phyloP scores from a whole-genome alignment of 192 early-diverging fungal species.

The Jimgerdemannia lactiflua region DNA sequence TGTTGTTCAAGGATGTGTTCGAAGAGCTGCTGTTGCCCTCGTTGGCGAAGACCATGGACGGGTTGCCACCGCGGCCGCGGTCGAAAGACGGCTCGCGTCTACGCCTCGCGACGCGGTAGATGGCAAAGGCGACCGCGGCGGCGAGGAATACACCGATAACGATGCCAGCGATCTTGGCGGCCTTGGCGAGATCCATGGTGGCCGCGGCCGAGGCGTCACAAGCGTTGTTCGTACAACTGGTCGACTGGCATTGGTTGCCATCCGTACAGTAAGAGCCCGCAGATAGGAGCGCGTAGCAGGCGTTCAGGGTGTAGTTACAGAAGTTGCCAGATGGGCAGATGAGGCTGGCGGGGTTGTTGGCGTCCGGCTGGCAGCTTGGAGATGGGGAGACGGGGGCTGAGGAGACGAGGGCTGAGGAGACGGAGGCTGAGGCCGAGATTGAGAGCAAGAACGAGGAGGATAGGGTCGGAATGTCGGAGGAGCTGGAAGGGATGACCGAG shows the following conservation, averaged over 20 bases:
- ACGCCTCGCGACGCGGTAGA: neutral
- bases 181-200: neutral
- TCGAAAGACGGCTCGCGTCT: conserved; percentile 12
- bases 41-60: conserved; percentile 18
- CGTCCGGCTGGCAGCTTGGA: neutral
- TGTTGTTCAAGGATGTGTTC: neutral
- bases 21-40: neutral
- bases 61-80: conserved; percentile 20
- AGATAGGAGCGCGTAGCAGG: neutral
- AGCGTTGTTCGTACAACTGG: neutral
- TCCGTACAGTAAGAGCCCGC: neutral
- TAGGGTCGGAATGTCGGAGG: neutral
- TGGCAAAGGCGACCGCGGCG: neutral
- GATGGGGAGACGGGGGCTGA: neutral
- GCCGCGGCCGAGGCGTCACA: neutral
- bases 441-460: neutral
- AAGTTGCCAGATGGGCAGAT: neutral
- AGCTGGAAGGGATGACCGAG: neutral
- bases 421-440: neutral
- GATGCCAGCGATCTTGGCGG: neutral
- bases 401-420: neutral
- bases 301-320: neutral
- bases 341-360: neutral
- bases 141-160: neutral
- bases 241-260: neutral